phyloP scores from a whole-genome alignment of 345 rosid species.

The Citrus glauca region DNA sequence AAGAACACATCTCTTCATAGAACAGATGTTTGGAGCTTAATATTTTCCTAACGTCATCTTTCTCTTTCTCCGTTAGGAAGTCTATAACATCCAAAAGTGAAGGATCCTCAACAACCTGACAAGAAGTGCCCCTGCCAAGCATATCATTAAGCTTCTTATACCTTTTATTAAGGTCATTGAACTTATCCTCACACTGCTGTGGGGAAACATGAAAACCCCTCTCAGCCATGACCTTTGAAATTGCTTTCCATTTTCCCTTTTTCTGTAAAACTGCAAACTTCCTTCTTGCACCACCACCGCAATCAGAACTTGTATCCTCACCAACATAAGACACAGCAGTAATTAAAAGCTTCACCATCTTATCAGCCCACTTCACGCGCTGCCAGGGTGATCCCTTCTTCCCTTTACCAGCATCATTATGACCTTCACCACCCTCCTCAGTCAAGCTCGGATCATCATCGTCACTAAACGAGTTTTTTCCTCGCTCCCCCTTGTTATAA shows the following conservation, averaged over 20 bases:
- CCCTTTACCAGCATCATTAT: slow-evolving; percentile 45
- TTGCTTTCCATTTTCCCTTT: slow-evolving; percentile 89
- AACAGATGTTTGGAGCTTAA: slow-evolving; percentile 87
- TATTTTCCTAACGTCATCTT: slow-evolving; percentile 81
- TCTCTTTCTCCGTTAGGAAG: slow-evolving; percentile 65
- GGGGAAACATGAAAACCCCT: slow-evolving; percentile 85
- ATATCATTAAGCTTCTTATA: slow-evolving; percentile 91
- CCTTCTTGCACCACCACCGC: slow-evolving; percentile 51
- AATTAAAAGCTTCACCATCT: slow-evolving; percentile 86
- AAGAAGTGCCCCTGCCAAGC: slow-evolving; percentile 91
- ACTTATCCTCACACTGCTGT: slow-evolving; percentile 96
- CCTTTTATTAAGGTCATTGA: slow-evolving; percentile 87
- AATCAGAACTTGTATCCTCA: slow-evolving; percentile 57
- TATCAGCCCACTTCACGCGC: slow-evolving; percentile 92
- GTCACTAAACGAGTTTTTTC: slow-evolving; percentile 63
- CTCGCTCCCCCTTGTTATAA: slow-evolving; percentile 54
- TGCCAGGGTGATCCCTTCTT: slow-evolving; percentile 83
- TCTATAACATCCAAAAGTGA: slow-evolving; percentile 68
- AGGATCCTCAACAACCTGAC: slow-evolving; percentile 91
- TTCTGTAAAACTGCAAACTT: slow-evolving; percentile 76
- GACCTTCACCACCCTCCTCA: slow-evolving; percentile 68
- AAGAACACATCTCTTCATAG: slow-evolving; percentile 97
- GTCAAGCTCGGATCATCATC: slow-evolving; percentile 80
- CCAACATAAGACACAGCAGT: slow-evolving; percentile 87
- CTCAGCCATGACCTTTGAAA: slow-evolving; percentile 88